Evolutionary conservation across 2,329 filamentous ascomycete genomes (phyloP).

Genomic region (Claviceps humidiphila): DNA sequence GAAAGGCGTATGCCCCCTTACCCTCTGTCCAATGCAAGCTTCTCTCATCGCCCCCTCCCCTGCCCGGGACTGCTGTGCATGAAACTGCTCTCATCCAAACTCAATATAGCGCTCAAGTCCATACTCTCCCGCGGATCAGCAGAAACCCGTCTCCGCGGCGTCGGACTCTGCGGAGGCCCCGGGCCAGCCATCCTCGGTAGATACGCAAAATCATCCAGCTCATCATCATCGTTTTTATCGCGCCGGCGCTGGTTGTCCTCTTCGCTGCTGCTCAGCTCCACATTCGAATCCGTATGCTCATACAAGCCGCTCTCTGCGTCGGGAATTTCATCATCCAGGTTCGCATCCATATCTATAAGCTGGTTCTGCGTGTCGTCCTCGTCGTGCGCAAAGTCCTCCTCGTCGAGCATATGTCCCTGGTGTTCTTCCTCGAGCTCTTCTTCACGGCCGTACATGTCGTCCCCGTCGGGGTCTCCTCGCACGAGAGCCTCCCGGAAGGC

Average conservation of each 20-base stretch:
- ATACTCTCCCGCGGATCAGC: conserved; percentile 32
- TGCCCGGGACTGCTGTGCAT: conserved; percentile 38
- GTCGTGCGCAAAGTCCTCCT: conserved; percentile 41
- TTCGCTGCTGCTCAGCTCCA: conserved; percentile 40
- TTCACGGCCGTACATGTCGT: conserved; percentile 38
- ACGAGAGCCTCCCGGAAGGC: conserved; percentile 47
- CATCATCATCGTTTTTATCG: conserved; percentile 7
- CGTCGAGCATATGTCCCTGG: conserved; percentile 46
- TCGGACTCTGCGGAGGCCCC: conserved; percentile 24
- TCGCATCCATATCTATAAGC: conserved; percentile 45
- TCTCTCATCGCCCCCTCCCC: conserved; percentile 1
- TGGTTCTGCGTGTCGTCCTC: conserved; percentile 15
- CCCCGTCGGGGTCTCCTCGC: conserved; percentile 33
- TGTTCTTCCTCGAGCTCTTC: conserved; percentile 43
- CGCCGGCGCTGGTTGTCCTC: conserved; percentile 13
- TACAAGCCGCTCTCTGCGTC: conserved; percentile 52
- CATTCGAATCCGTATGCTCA: conserved; percentile 68
- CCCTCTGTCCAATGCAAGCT: background rate
- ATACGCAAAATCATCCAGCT: conserved; percentile 23
- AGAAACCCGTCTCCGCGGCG: conserved; percentile 15
- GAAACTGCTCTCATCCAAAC: conserved; percentile 43
- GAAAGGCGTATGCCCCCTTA: background rate
- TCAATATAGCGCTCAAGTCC: conserved; percentile 43
- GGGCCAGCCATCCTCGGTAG: conserved; percentile 22
- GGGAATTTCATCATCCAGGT: conserved; percentile 59